Conservation (phyloP, 2,329 filamentous ascomycete species). For the Arachnomyces sp. region DNA sequence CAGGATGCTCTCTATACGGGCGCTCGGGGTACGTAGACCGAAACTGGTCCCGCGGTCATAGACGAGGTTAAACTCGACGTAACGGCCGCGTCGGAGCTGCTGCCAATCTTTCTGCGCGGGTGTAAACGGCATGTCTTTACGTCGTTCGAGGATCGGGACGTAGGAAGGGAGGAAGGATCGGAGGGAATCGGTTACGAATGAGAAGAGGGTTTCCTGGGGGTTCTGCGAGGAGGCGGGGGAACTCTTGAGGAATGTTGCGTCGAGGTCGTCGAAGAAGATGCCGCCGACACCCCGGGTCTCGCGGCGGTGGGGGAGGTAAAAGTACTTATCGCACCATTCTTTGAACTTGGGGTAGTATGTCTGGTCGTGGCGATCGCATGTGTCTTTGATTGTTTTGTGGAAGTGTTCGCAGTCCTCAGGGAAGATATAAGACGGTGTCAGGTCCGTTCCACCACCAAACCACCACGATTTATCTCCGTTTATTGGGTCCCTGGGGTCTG, state of each 20-base stretch:
- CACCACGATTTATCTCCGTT: slow-evolving; percentile 70
- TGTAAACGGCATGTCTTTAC: slow-evolving; percentile 87
- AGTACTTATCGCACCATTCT: slow-evolving; percentile 97
- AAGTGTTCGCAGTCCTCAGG: slow-evolving; percentile 97
- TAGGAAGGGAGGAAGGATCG: slow-evolving; percentile 85
- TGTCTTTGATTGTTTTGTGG: slow-evolving; percentile 84
- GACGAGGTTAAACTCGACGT: slow-evolving; percentile 97
- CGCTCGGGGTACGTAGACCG: slow-evolving; percentile 83
- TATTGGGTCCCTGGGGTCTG: slow-evolving; percentile 67
- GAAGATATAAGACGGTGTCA: slow-evolving; percentile 90
- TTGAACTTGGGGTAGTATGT: slow-evolving; percentile 92
- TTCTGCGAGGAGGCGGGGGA: slow-evolving; percentile 52
- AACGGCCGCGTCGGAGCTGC: slow-evolving; percentile 84
- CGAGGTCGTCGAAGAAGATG: slow-evolving; percentile 98
- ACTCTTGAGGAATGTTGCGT: slow-evolving; percentile 45
- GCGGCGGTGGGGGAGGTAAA: slow-evolving; percentile 81
- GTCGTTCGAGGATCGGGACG: slow-evolving; percentile 73
- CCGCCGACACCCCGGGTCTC: slow-evolving; percentile 85
- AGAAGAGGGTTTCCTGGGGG: slow-evolving; percentile 80
- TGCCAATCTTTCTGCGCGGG: slow-evolving; percentile 91
- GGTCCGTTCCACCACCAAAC: slow-evolving; percentile 92
- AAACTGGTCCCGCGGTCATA: slow-evolving; percentile 94
- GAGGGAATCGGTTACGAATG: slow-evolving; percentile 78
- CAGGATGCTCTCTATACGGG: slow-evolving; percentile 88
- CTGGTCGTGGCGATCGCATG: slow-evolving; percentile 88